phyloP scores from a whole-genome alignment of 257 asterid genomes.

The Gentiana straminea region DNA sequence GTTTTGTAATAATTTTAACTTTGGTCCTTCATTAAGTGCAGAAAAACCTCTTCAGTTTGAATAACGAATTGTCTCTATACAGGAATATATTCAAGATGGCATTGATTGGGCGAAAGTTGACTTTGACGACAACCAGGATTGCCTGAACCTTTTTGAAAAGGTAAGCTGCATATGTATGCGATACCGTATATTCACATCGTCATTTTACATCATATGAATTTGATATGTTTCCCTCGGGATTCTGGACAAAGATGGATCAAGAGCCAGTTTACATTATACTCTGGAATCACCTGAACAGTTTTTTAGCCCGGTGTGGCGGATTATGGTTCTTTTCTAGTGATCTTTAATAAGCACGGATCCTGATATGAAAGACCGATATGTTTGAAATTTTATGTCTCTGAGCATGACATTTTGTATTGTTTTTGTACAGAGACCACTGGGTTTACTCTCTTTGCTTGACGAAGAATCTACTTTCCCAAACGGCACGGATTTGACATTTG shows the following conservation, averaged over 20 bases:
- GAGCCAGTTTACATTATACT: not conserved
- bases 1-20: not conserved
- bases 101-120: constrained; percentile 96
- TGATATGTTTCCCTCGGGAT: not conserved
- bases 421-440: constrained; percentile 79
- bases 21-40: not conserved
- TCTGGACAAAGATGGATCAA: not conserved
- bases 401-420: constrained; percentile 7
- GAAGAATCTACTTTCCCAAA: constrained; percentile 96
- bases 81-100: constrained; percentile 95
- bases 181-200: not conserved
- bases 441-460: constrained; percentile 75
- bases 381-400: not conserved
- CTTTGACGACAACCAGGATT: constrained; percentile 92
- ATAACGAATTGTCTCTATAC: constrained; percentile 13
- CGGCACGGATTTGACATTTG: constrained; percentile 88
- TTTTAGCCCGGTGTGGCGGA: not conserved
- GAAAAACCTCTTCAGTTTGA: not conserved
- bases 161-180: constrained; percentile 22
- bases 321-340: no score
- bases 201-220: not conserved
- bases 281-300: not conserved
- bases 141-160: constrained; percentile 92
- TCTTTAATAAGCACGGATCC: not conserved
- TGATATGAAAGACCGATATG: no score